Evolutionary conservation across 179 eudicot genomes (phyloP), one percentile per base, ranked within the genome.

Genomic region (Drosera spatulata): DNA sequence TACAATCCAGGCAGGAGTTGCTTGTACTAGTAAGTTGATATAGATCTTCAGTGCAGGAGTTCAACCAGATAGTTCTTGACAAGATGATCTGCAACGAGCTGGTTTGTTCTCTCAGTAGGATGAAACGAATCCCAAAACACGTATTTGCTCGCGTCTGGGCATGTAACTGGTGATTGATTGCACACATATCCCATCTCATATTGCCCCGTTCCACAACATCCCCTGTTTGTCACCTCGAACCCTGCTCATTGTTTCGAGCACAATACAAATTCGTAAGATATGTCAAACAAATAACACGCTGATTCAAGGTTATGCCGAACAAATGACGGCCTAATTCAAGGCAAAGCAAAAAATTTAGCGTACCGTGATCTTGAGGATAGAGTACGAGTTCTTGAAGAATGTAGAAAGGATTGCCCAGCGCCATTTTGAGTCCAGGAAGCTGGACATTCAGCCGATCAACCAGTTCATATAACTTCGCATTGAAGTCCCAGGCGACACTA

Each of bases 41-140:
- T 22, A 22, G 33, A 22, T 22, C 33, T 22, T 22, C 33, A 22
- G 33, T 22, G 33, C 33, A 22, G 33, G 33, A 22, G 33, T 22
- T 22, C 33, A 22, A 22, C 33, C 33, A 22, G 33, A 22, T 22
- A 22, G 33, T 22, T 7, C 40, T 58, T 66, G 42, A 74, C 14
- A 15, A 74, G 22, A 39, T 69, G 71, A 42, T 69, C 50, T 6
- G 68, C 13, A n/a, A 74, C 50, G 38, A 74, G 49, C 7, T 12
- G 65, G 51, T 58, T 74, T 14, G 73, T 65, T 59, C 55, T 74
- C 57, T 74, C 58, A 3, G 78, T 65, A 1, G 73, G 73, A 46
- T 74, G 78, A 46, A 74, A 74, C 3, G 78, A 62, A 55, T 74
- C 78, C 78, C 78, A 74, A 9, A 73, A 73, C 3, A 73, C 73